Evolutionary conservation across 108 stramenopile species (phyloP).

Genomic region (Licmophora abbreviata): DNA sequence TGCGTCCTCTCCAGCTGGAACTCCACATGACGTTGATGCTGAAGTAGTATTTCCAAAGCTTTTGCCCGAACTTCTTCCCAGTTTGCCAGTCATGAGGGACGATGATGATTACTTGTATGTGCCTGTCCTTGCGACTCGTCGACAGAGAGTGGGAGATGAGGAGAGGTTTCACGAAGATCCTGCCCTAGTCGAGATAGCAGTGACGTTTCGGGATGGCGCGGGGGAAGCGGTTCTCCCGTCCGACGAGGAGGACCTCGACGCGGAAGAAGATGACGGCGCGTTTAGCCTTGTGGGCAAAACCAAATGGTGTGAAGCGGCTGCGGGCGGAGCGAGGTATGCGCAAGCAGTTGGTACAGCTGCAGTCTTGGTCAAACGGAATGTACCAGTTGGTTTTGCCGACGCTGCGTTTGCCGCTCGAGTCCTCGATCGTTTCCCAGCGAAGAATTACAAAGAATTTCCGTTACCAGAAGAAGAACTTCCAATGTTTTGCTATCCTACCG

Average conservation of each 20-base stretch:
- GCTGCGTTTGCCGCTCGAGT: conserved; percentile 64
- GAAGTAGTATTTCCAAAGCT: conserved; percentile 9
- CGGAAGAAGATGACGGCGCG: conserved; percentile 37
- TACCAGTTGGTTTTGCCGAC: conserved; percentile 72
- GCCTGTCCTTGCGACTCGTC: conserved; percentile 62
- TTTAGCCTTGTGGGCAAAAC: conserved; percentile 21
- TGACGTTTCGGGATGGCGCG: conserved; percentile 32
- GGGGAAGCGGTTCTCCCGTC: conserved; percentile 29
- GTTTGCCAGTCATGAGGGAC: conserved; percentile 3
- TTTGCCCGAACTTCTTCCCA: not conserved
- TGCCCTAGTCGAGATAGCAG: conserved; percentile 57
- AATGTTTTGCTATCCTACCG: conserved; percentile 85
- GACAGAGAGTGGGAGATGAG: conserved; percentile 71
- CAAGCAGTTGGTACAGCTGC: conserved; percentile 13
- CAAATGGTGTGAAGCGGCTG: conserved; percentile 11
- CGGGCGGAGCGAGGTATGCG: not conserved
- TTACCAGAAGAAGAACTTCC: conserved; percentile 84
- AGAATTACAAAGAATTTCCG: conserved; percentile 78
- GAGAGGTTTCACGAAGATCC: conserved; percentile 81
- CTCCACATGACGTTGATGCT: conserved; percentile 5
- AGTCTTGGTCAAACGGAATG: conserved; percentile 45
- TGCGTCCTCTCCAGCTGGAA: not conserved
- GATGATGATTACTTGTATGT: conserved; percentile 37
- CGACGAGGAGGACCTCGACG: conserved; percentile 28
- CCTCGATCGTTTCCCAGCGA: conserved; percentile 72